phyloP scores from a whole-genome alignment of 768 basidiomycete species.

The Collybia mongolica region DNA sequence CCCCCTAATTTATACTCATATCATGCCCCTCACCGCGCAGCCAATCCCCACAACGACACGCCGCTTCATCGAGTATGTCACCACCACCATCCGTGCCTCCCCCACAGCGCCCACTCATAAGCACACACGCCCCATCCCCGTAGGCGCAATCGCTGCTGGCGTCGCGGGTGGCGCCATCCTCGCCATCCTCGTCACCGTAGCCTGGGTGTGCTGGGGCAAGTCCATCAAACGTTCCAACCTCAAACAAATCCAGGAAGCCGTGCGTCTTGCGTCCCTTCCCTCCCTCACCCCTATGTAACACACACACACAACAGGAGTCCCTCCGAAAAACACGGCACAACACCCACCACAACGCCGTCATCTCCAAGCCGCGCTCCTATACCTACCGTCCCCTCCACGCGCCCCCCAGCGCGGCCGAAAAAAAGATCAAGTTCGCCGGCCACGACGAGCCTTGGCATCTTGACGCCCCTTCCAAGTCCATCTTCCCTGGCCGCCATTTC shows the following conservation, averaged over 20 bases:
- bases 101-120: no score
- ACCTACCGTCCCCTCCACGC: conserved; percentile 27
- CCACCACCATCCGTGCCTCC: no score
- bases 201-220: conserved; percentile 49
- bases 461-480: background rate
- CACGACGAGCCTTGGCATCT: conserved; percentile 1
- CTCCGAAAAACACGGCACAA: conserved; percentile 32
- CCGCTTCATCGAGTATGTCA: no score
- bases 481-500: background rate
- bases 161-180: conserved; percentile 44
- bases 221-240: conserved; percentile 34
- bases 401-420: conserved; percentile 18
- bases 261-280: conserved; percentile 9
- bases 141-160: conserved; percentile 52
- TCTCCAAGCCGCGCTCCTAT: conserved; percentile 19
- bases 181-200: conserved; percentile 38
- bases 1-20: no score
- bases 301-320: conserved; percentile 24
- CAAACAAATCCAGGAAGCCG: conserved; percentile 24
- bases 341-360: conserved; percentile 38
- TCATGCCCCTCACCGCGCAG: no score
- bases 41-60: no score
- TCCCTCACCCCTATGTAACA: conserved; percentile 4
- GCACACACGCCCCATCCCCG: conserved; percentile 27
- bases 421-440: conserved; percentile 41